Evolutionary conservation across 352 stramenopile genomes (phyloP), one percentile per base, ranked within the genome.

Genomic region (Pythium dissimile): DNA sequence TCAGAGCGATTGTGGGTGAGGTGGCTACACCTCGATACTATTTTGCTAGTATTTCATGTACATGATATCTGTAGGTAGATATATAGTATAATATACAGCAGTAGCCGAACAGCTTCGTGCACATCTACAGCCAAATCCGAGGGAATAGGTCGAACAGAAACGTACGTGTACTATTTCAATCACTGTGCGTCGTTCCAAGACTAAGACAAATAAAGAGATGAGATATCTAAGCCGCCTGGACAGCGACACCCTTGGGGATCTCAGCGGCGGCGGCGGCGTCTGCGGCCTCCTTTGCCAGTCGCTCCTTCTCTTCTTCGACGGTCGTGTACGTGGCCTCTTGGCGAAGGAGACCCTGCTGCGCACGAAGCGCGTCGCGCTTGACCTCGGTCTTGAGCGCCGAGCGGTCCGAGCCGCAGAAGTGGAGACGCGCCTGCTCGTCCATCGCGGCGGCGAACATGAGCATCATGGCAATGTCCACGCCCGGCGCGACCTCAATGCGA

Each of bases 381-480:
- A 45, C 20, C 34, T 57, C 49, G 23, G 34, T 39, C 23, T 49
- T 34, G 5, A 57, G 34, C 35, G 49, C 49, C 38, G 49, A 38
- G 18, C 49, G 49, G 35, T 57, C 49, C 5, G 49, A 39, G 15
- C 35, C 20, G 49, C 23, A 26, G 6, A 45, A 20, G 38, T 57
- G 49, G 16, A 48, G 18, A 8, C 49, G 49, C 15, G 28, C 43
- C 39, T 59, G 51, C 30, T 59, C 51, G 20, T 59, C 51, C 51
- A 59, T 59, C 15, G 51, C 51, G 2, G 51, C 51, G 2, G 51
- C 51, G 28, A 59, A 50, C 3, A 59, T 37, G 26, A 59, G 18
- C 26, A 50, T 37, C 23, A 59, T 43, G 7, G 41, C 51, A 18
- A 59, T 59, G 39, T 59, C 51, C 11, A 59, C 51, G 20, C 51